These are phyloP conservation scores for Globisporangium radiosum DNA, from an alignment of 352 stramenopile species.

Conservation along the genomic window DNA sequence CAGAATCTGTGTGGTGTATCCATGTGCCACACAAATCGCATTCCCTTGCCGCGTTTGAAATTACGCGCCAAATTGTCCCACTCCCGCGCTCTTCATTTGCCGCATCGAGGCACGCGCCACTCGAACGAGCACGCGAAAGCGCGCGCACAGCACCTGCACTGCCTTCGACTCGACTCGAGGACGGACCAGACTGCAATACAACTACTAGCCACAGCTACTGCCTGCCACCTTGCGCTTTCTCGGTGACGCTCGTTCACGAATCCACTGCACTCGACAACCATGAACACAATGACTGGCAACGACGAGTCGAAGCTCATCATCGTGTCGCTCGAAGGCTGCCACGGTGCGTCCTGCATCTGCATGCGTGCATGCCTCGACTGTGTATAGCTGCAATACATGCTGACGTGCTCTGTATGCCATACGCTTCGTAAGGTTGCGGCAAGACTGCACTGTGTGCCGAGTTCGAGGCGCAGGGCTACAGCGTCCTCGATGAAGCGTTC, in stretches of 20 bases:
- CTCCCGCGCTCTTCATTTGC: neutral
- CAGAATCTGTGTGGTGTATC: no score
- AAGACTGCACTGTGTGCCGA: slow-evolving; percentile 78
- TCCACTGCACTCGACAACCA: neutral
- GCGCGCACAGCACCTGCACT: neutral
- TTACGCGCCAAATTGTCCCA: neutral
- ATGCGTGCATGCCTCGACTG: slow-evolving; percentile 3
- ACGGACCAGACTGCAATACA: neutral
- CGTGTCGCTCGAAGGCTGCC: slow-evolving; percentile 84
- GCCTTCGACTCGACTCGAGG: neutral
- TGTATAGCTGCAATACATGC: neutral
- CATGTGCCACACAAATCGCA: neutral
- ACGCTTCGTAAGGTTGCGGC: slow-evolving; percentile 33
- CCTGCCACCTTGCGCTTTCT: neutral
- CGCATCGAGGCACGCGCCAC: neutral
- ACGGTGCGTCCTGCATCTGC: slow-evolving; percentile 30
- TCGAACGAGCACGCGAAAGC: neutral
- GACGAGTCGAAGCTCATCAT: slow-evolving; percentile 65
- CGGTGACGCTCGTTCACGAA: neutral
- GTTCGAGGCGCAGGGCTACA: slow-evolving; percentile 71
- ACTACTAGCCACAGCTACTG: neutral
- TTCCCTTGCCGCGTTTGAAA: neutral
- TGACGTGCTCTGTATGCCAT: no score
- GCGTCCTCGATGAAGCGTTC: slow-evolving; percentile 83
- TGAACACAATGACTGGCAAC: slow-evolving; percentile 2